Conservation (phyloP, 805 yeast species). For the Pichia exigua region DNA sequence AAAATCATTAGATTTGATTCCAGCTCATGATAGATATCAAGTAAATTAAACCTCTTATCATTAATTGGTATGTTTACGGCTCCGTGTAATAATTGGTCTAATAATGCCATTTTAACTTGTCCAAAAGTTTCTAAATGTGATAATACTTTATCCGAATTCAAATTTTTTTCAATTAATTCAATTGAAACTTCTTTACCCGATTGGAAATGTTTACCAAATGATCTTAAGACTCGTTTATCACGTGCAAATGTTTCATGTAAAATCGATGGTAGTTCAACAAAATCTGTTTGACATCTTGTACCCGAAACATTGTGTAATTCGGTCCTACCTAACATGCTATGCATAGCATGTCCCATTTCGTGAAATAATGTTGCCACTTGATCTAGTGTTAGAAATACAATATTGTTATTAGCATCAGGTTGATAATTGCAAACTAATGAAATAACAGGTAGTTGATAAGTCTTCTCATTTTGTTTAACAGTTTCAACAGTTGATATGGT, state of each 20-base stretch:
- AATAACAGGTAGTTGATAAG: conserved; percentile 80
- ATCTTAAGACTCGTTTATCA: conserved; percentile 64
- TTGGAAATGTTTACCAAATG: conserved; percentile 63
- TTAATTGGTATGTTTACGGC: conserved; percentile 26
- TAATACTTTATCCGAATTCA: conserved; percentile 43
- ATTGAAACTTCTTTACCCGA: conserved; percentile 57
- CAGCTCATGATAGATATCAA: conserved; percentile 54
- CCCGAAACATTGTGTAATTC: conserved; percentile 87
- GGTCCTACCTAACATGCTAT: conserved; percentile 92
- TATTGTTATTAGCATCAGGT: conserved; percentile 21
- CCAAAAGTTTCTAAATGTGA: conserved; percentile 71
- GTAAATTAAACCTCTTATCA: conserved; percentile 43
- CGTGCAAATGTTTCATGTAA: conserved; percentile 89
- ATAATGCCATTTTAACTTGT: conserved; percentile 82
- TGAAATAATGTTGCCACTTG: conserved; percentile 94
- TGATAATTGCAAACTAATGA: conserved; percentile 81
- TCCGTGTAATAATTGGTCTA: conserved; percentile 76
- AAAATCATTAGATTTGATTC: conserved; percentile 55
- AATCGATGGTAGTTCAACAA: conserved; percentile 95
- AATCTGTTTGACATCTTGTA: conserved; percentile 91
- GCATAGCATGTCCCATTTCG: conserved; percentile 99
- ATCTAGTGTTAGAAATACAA: conserved; percentile 53
- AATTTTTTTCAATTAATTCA: conserved; percentile 36
- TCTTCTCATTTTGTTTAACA: conserved; percentile 35
- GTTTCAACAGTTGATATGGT: conserved; percentile 25